Base-by-base conservation (phyloP, 768 basidiomycete species). In the Kwoniella heveanensis region DNA sequence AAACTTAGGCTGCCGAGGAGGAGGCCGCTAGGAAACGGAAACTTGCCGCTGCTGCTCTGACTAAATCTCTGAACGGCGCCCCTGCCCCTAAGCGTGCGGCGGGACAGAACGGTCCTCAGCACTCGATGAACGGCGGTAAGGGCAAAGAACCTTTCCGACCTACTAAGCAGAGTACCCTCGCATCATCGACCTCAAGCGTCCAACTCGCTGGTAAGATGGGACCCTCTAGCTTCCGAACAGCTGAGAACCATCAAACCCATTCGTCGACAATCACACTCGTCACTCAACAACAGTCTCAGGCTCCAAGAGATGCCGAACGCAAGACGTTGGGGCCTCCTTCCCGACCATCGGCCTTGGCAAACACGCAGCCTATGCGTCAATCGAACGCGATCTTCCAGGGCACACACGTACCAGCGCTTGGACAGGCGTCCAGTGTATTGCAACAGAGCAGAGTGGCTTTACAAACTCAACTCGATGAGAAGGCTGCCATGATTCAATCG, bases 261-360 rank as follows among this genome's bases (percentile, higher is more conserved):
- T 24, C 68, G n/a, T 56, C 60, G 15, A 69, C 74, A 1, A 70
- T 76, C 59, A 57, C 67, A 3, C 56, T 76, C 12, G 71, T 76
- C 46, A 54, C 55, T 17, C 67, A 60, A 27, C 39, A 8, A 10
- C 39, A 44, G 19, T 48, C 7, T 25, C 62, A 68, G 27, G 29
- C 36, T 22, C 61, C 64, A 26, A 29, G 30, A 19, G 53, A 44
- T 24, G 54, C 37, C 6, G 71, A 69, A 24, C 59, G 66, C 9
- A 67, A 66, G 59, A 59, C 71, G 13, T 62, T 77, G 27, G 75
- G 75, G 21, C 75, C 72, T 37, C 75, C 75, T 44, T 69, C 70
- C 0, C 46, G 74, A 53, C 70, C 72, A 5, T 76, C 76, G 5
- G 56, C 59, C n/a, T 66, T 70, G 64, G 30, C 51, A 1, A 51